phyloP scores from a whole-genome alignment of 2,329 filamentous ascomycete species.

The Thelonectria discophora region DNA sequence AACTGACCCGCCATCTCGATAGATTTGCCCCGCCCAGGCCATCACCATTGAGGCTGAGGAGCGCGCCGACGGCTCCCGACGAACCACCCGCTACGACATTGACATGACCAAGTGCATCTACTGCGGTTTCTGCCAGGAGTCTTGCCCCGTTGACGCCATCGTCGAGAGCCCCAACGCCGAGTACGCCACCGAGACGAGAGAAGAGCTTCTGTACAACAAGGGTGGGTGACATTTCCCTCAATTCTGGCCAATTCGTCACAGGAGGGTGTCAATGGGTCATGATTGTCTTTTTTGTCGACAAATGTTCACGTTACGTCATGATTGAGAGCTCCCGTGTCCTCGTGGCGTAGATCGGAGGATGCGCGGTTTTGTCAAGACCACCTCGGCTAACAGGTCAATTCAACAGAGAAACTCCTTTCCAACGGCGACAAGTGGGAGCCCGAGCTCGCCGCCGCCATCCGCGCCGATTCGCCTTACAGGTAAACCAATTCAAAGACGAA shows the following conservation, averaged over 20 bases:
- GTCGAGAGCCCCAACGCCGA: conserved; percentile 71
- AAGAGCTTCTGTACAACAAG: conserved; percentile 98
- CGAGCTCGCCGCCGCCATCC: conserved; percentile 89
- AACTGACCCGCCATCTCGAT: conserved; percentile 25
- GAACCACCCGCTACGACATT: conserved; percentile 97
- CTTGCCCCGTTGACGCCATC: conserved; percentile 95
- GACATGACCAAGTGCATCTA: conserved; percentile 99
- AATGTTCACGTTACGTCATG: not conserved
- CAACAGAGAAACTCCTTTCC: conserved; percentile 78
- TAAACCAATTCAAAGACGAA: conserved; percentile 52
- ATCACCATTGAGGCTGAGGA: conserved; percentile 99
- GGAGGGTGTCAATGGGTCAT: not conserved
- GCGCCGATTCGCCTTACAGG: conserved; percentile 92
- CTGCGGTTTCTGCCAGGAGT: conserved; percentile 99
- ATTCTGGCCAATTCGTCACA: not conserved
- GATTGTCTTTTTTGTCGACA: not conserved
- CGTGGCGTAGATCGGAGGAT: conserved; percentile 8
- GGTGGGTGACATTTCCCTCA: conserved; percentile 49
- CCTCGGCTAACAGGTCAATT: conserved; percentile 31
- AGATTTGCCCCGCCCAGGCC: conserved; percentile 95
- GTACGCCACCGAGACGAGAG: conserved; percentile 74
- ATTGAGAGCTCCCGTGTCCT: not conserved
- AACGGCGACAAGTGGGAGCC: conserved; percentile 99
- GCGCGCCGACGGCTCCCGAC: conserved; percentile 91
- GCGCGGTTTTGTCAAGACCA: conserved; percentile 21